Evolutionary conservation across 805 yeast species (phyloP), one percentile per base, ranked within the genome.

Genomic region (Ogataea henricii): DNA sequence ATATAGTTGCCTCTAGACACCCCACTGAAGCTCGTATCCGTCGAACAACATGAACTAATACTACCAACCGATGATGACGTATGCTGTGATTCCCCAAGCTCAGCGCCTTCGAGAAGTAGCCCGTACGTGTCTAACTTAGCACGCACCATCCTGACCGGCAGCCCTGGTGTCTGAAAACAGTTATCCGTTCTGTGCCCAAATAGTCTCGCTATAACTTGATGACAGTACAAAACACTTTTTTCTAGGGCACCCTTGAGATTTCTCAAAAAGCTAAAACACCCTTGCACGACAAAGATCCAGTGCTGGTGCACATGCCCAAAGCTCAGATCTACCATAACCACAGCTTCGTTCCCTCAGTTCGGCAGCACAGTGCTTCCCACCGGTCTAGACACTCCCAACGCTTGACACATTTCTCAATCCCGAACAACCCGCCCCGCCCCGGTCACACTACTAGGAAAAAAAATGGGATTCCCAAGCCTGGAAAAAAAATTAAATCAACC

Each of bases 401-500:
- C n/a, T 22, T 22, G 25, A 8, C 25, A 22, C 14, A 27, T 6
- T 27, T 27, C 5, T 13, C 30, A 12, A 4, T 27, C 4, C 30
- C 30, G 14, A 27, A 27, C 30, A 6, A 6, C 25, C 25, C 25
- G 25, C 25, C 25, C 25, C 25, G 8, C n/a, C n/a, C n/a, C n/a
- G n/a, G n/a, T n/a, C n/a, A n/a, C n/a, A n/a, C n/a, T n/a, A n/a
- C n/a, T n/a, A n/a, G n/a, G n/a, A n/a, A 26, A 26, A 38, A 35
- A 35, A 35, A 35, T 18, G n/a, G n/a, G n/a, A n/a, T 9, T 3
- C 18, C 37, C 6, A 18, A 12, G 6, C 6, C 33, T 16, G 8
- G n/a, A 26, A 41, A 52, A 46, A 43, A 35, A 45, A 52, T 45
- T 38, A 35, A 36, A 20, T n/a, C n/a, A n/a, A n/a, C n/a, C 78